Evolutionary conservation across 2,329 filamentous ascomycete species (phyloP).

Genomic region (Dactylella cylindrospora): DNA sequence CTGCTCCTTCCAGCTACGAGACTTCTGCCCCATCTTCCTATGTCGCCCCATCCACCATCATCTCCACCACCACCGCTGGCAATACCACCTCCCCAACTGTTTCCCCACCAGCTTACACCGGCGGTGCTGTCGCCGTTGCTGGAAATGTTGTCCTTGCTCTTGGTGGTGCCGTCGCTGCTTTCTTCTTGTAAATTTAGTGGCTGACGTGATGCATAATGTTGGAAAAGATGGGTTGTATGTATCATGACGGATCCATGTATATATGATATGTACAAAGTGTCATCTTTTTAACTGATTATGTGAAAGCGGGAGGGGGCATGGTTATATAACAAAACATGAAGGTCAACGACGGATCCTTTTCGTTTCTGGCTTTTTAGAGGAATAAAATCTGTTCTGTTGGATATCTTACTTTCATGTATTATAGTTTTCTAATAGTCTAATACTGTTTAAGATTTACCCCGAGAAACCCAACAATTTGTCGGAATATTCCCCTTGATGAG

Average conservation of each 20-base stretch:
- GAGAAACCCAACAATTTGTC: no score
- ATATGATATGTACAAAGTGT: no score
- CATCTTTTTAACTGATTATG: no score
- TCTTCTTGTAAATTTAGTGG: conserved; percentile 43
- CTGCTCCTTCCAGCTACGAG: conserved; percentile 25
- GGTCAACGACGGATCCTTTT: no score
- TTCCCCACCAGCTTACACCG: conserved; percentile 31
- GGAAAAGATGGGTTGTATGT: conserved; percentile 1
- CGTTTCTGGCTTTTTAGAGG: no score
- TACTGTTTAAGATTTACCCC: no score
- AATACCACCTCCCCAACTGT: conserved; percentile 4
- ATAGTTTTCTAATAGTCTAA: conserved; percentile 40
- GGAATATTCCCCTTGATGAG: no score
- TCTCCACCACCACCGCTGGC: conserved; percentile 11
- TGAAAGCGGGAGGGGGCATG: no score
- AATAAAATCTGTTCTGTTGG: background rate
- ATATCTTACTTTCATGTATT: conserved; percentile 27
- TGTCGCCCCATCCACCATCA: conserved; percentile 14
- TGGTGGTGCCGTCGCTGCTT: conserved; percentile 44
- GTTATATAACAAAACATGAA: no score
- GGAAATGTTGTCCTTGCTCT: conserved; percentile 37
- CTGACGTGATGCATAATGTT: background rate
- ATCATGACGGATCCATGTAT: background rate
- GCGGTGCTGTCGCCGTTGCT: conserved; percentile 23
- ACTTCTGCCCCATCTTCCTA: no score